Percentiles rank a stretch among this genome's conserved stretches.
These are phyloP conservation scores for Epithemia pelagica DNA, from an alignment of 108 stramenopile genomes.

Conservation along the genomic window DNA sequence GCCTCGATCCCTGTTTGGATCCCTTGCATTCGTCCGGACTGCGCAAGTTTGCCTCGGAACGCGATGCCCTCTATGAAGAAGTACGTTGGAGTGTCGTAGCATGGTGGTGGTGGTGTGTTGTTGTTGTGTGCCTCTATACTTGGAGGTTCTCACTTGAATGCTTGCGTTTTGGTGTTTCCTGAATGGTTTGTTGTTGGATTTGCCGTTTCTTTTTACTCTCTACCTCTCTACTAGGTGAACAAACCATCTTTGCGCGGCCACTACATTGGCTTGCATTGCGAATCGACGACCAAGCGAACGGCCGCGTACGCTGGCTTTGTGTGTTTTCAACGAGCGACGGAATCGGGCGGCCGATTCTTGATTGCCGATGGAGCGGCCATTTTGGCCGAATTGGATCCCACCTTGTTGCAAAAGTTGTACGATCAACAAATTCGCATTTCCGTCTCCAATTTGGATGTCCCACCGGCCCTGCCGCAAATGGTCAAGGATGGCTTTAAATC, in stretches of 20 bases:
- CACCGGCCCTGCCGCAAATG: slow-evolving; percentile 49
- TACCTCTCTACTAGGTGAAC: slow-evolving; percentile 48
- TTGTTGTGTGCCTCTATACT: neutral
- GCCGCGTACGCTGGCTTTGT: slow-evolving; percentile 89
- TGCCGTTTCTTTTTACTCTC: too few relatives aligned
- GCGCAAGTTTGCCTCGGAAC: slow-evolving; percentile 84
- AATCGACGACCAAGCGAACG: slow-evolving; percentile 86
- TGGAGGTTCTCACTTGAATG: too few relatives aligned
- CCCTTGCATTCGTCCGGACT: slow-evolving; percentile 85
- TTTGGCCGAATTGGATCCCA: slow-evolving; percentile 71
- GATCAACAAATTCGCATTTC: slow-evolving; percentile 73
- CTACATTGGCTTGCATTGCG: slow-evolving; percentile 86
- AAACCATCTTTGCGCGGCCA: slow-evolving; percentile 78
- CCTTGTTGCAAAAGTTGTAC: slow-evolving; percentile 67
- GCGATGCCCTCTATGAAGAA: slow-evolving; percentile 88
- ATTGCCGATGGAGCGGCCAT: slow-evolving; percentile 87
- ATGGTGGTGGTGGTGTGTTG: neutral
- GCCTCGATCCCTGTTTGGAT: slow-evolving; percentile 83
- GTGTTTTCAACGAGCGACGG: slow-evolving; percentile 87
- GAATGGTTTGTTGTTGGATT: too few relatives aligned
- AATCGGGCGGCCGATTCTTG: slow-evolving; percentile 83
- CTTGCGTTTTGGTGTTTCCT: too few relatives aligned
- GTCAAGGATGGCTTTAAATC: slow-evolving; percentile 69
- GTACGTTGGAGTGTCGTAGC: slow-evolving; percentile 23
- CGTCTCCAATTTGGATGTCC: slow-evolving; percentile 78